Evolutionary conservation across 257 asterid genomes (phyloP).

Genomic region (Oldenlandia corymbosa): DNA sequence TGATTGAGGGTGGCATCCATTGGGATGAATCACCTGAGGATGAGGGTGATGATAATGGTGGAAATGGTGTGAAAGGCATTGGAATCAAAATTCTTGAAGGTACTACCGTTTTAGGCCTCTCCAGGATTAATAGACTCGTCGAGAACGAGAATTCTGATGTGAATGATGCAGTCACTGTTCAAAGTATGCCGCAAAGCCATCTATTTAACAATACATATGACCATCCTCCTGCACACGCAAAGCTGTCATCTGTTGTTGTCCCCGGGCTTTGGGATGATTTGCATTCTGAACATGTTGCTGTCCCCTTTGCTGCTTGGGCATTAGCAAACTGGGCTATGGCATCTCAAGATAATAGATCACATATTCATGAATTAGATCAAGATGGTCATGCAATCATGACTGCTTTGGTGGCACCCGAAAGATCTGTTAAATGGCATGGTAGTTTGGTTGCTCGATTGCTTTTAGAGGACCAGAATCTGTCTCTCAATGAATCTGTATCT

Average conservation of each 20-base stretch:
- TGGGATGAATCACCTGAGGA: constrained; percentile 76
- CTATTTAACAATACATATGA: constrained; percentile 52
- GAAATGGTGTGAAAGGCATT: constrained; percentile 81
- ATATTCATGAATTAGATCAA: constrained; percentile 85
- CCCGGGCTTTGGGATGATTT: constrained; percentile 99
- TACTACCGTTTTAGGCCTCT: constrained; percentile 77
- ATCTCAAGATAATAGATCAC: constrained; percentile 78
- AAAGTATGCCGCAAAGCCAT: constrained; percentile 30
- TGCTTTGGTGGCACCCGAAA: constrained; percentile 92
- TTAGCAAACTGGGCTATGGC: constrained; percentile 99
- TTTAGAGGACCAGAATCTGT: constrained; percentile 70
- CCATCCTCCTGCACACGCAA: constrained; percentile 33
- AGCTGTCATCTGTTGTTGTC: constrained; percentile 57
- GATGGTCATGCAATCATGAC: constrained; percentile 90
- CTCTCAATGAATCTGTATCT: constrained; percentile 73
- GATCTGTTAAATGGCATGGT: constrained; percentile 99
- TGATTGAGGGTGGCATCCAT: constrained; percentile 86
- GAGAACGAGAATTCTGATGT: constrained; percentile 49
- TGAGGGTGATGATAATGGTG: constrained; percentile 64
- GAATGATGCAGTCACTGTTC: constrained; percentile 23
- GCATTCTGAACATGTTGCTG: constrained; percentile 89
- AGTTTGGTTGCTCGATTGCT: constrained; percentile 88
- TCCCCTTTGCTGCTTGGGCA: constrained; percentile 99
- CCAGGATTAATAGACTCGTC: constrained; percentile 53
- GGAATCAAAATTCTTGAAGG: constrained; percentile 98